A percentile compares a stretch with the other conserved stretches of the same genome.
phyloP scores from a whole-genome alignment of 1,284 basidiomycete species.

The Retiboletus flavoniger region DNA sequence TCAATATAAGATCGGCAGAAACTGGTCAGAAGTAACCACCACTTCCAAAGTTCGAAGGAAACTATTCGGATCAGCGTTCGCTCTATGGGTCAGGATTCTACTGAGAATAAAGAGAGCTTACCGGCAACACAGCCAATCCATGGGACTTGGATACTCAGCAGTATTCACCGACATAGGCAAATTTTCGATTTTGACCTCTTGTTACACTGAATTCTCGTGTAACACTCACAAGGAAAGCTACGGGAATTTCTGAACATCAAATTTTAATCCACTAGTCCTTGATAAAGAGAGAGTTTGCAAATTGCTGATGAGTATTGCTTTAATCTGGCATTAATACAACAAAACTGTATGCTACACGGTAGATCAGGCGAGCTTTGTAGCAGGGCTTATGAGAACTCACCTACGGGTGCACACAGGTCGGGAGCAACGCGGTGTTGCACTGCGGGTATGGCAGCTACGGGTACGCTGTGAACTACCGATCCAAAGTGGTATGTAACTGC shows the following conservation, averaged over 20 bases:
- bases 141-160: not conserved
- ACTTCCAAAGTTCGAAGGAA: not conserved
- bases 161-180: not conserved
- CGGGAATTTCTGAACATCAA: not conserved
- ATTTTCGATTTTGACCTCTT: not conserved
- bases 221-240: not conserved
- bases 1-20: not conserved
- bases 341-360: not conserved
- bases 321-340: not conserved
- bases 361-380: not conserved
- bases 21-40: not conserved
- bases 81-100: not conserved
- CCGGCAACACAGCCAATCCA: not conserved
- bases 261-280: not conserved
- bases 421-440: not conserved
- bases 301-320: not conserved
- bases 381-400: not conserved
- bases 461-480: no score
- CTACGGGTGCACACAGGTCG: not conserved
- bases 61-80: not conserved
- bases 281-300: not conserved
- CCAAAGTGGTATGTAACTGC: not conserved
- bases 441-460: not conserved
- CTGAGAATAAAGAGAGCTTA: not conserved
- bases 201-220: not conserved